Evolutionary conservation across 345 rosid genomes (phyloP).

Genomic region (Citrus inodora): DNA sequence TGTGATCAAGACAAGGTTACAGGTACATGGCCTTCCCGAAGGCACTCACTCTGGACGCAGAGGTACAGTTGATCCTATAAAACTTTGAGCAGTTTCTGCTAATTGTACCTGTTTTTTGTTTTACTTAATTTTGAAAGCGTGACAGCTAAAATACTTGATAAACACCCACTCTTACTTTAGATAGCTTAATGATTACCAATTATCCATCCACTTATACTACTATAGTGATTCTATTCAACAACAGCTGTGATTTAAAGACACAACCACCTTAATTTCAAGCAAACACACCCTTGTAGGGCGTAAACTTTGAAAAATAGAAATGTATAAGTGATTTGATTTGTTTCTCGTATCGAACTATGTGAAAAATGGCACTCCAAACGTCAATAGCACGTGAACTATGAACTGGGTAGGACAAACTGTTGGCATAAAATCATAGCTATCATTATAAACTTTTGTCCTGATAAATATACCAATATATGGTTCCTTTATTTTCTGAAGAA

Average conservation of each 20-base stretch:
- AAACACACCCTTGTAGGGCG: not conserved
- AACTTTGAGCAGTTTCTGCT: not conserved
- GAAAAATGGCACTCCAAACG: not conserved
- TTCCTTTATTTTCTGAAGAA: not conserved
- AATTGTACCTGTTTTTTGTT: not conserved
- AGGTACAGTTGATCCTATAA: slow-evolving; percentile 38
- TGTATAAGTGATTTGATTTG: not conserved
- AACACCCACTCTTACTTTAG: not conserved
- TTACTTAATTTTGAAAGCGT: not conserved
- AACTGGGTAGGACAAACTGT: not conserved
- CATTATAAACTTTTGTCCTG: not conserved
- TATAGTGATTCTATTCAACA: not conserved
- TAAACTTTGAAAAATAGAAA: not conserved
- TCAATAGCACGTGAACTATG: not conserved
- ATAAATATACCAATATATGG: not conserved
- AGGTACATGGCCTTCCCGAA: slow-evolving; percentile 81
- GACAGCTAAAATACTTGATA: not conserved
- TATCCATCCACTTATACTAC: not conserved
- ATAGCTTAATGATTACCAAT: not conserved
- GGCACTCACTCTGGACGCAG: slow-evolving; percentile 42
- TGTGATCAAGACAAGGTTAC: slow-evolving; percentile 95
- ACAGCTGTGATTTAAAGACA: not conserved
- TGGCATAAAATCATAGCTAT: not conserved
- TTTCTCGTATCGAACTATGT: not conserved
- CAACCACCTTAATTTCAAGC: not conserved